A percentile compares a stretch with the other conserved stretches of the same genome.
phyloP scores from a whole-genome alignment of 208 protist genomes.

The Herpetomonas samuelpessoai region DNA sequence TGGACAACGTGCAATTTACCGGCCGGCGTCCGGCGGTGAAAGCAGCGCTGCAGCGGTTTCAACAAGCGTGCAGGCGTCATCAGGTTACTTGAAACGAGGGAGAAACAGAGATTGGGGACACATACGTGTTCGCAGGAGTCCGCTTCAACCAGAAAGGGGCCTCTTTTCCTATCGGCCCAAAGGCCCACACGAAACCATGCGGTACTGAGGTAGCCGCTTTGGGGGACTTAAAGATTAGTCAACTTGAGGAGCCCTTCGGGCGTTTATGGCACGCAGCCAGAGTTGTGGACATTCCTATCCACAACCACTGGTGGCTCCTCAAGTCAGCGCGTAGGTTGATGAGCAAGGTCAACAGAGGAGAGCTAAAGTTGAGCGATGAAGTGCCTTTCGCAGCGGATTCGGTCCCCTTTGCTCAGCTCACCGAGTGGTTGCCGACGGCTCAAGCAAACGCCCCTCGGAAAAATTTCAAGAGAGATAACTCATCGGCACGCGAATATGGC shows the following conservation, averaged over 20 bases:
- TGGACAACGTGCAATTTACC: slow-evolving; percentile 1
- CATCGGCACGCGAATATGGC: not conserved
- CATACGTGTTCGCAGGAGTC: not conserved
- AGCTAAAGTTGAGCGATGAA: no score
- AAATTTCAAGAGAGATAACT: no score
- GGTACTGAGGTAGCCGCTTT: not conserved
- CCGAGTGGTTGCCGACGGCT: not conserved
- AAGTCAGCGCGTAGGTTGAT: not conserved
- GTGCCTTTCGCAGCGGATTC: not conserved
- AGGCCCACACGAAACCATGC: no score
- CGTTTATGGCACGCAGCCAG: not conserved
- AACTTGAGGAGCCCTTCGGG: not conserved
- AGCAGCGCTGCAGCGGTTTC: not conserved
- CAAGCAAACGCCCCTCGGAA: not conserved
- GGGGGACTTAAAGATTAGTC: no score
- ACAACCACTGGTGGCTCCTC: not conserved
- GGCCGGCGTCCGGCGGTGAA: not conserved
- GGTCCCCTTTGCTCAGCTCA: not conserved
- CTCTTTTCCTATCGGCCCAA: no score
- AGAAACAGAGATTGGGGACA: not conserved
- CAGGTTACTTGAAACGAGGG: not conserved
- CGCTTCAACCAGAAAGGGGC: not conserved
- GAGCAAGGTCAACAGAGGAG: not conserved
- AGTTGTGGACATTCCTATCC: not conserved
- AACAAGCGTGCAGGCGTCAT: not conserved